Evolutionary conservation across 1,139 yeast species (phyloP).

Genomic region (Torulaspora globosa): DNA sequence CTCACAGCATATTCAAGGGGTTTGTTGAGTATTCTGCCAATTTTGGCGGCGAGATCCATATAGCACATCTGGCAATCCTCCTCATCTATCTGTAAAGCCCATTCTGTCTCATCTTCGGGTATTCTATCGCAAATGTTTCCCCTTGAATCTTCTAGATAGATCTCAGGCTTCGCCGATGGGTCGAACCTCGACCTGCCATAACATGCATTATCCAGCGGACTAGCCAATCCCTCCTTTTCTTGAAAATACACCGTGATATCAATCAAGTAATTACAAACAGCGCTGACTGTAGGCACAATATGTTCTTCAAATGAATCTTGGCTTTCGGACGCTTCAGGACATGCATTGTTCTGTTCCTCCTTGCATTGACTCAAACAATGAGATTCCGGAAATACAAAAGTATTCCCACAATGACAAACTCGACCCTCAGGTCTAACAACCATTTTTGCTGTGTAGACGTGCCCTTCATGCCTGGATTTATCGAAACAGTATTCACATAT

Average conservation of each 20-base stretch:
- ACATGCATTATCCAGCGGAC: conserved; percentile 5
- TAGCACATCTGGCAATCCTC: conserved; percentile 29
- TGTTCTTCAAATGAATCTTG: conserved; percentile 32
- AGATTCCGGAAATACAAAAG: conserved; percentile 49
- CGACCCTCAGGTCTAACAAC: conserved; percentile 85
- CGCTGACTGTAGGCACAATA: conserved; percentile 44
- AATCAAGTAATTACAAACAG: conserved; percentile 65
- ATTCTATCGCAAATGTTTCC: conserved; percentile 8
- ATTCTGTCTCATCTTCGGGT: conserved; percentile 9
- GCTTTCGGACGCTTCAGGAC: conserved; percentile 11
- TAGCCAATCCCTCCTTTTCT: conserved; percentile 18
- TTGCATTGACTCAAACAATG: conserved; percentile 44
- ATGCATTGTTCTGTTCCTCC: conserved; percentile 48
- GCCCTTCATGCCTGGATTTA: conserved; percentile 67
- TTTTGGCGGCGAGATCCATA: conserved; percentile 28
- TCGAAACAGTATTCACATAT: conserved; percentile 75
- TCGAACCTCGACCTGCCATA: conserved; percentile 11
- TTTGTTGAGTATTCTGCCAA: conserved; percentile 25
- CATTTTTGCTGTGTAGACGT: conserved; percentile 67
- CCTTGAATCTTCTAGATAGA: conserved; percentile 7
- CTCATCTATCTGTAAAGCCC: conserved; percentile 31
- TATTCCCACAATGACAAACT: conserved; percentile 93
- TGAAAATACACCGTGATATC: conserved; percentile 51
- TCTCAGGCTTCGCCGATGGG: background rate
- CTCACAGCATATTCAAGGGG: conserved; percentile 31